A percentile compares a stretch with the other conserved stretches of the same genome.
Conservation (phyloP, 257 asterid species). For the Rehmannia glutinosa region DNA sequence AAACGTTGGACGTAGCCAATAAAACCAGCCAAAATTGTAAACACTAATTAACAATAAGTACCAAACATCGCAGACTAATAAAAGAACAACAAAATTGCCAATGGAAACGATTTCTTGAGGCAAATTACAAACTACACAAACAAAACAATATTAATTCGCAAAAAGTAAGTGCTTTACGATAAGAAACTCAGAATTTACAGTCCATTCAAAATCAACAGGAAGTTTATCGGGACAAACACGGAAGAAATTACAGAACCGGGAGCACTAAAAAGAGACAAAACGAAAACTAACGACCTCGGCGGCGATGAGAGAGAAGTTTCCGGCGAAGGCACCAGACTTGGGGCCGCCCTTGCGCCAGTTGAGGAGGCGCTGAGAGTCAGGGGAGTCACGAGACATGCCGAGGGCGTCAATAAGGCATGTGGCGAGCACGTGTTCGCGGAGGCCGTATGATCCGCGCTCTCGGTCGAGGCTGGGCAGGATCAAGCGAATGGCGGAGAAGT, state of each 20-base stretch:
- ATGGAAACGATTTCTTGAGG: no score
- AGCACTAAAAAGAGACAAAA: background rate
- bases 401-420: slow-evolving; percentile 89
- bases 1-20: no score
- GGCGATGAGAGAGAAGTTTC: slow-evolving; percentile 76
- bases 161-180: background rate
- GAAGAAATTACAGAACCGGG: background rate
- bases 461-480: slow-evolving; percentile 83
- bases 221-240: background rate
- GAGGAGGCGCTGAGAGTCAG: slow-evolving; percentile 76
- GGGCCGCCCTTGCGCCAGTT: slow-evolving; percentile 98
- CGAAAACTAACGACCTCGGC: slow-evolving; percentile 44
- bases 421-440: slow-evolving; percentile 89
- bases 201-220: background rate
- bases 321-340: slow-evolving; percentile 66
- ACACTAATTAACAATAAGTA: background rate
- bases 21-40: background rate
- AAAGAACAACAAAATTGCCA: no score
- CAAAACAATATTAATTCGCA: background rate
- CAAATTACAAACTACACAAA: background rate
- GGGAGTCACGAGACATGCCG: slow-evolving; percentile 85
- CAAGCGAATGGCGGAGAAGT: slow-evolving; percentile 79
- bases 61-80: background rate
- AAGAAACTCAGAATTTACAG: background rate
- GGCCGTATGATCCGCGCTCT: slow-evolving; percentile 91